phyloP scores from a whole-genome alignment of 768 basidiomycete genomes.

The Rhizopogon vesiculosus region DNA sequence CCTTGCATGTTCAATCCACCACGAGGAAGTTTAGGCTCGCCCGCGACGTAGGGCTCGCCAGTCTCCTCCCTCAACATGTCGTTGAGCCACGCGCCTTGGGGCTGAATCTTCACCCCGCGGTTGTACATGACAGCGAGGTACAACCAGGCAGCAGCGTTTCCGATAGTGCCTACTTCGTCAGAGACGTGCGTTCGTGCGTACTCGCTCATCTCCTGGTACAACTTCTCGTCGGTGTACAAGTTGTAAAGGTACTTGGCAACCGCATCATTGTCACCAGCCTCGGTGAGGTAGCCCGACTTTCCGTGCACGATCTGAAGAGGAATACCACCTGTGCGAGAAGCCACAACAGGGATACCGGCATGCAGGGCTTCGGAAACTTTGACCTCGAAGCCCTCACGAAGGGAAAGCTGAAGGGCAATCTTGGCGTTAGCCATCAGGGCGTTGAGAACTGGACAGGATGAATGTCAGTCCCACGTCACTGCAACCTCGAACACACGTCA shows the following conservation, averaged over 20 bases:
- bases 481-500: conserved; percentile 5
- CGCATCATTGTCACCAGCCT: conserved; percentile 66
- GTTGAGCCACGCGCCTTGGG: conserved; percentile 82
- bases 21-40: conserved; percentile 73
- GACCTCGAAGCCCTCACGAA: conserved; percentile 95
- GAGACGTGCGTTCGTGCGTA: conserved; percentile 74
- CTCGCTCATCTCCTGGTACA: conserved; percentile 59
- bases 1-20: conserved; percentile 53
- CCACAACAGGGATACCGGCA: conserved; percentile 83
- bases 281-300: conserved; percentile 82
- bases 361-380: conserved; percentile 96
- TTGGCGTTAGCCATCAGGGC: conserved; percentile 85
- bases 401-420: conserved; percentile 87
- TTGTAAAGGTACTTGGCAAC: conserved; percentile 77
- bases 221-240: conserved; percentile 67
- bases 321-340: conserved; percentile 85
- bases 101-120: conserved; percentile 73
- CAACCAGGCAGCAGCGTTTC: conserved; percentile 64
- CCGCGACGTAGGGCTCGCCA: conserved; percentile 58
- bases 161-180: conserved; percentile 82
- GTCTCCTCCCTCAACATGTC: conserved; percentile 76
- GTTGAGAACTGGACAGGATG: conserved; percentile 59
- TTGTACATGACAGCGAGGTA: conserved; percentile 77
- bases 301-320: conserved; percentile 88
- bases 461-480: conserved; percentile 4